Percentiles rank a stretch among this genome's conserved stretches.
These are phyloP conservation scores for Solanum lignicaule DNA, from an alignment of 257 asterid species.

Conservation along the genomic window DNA sequence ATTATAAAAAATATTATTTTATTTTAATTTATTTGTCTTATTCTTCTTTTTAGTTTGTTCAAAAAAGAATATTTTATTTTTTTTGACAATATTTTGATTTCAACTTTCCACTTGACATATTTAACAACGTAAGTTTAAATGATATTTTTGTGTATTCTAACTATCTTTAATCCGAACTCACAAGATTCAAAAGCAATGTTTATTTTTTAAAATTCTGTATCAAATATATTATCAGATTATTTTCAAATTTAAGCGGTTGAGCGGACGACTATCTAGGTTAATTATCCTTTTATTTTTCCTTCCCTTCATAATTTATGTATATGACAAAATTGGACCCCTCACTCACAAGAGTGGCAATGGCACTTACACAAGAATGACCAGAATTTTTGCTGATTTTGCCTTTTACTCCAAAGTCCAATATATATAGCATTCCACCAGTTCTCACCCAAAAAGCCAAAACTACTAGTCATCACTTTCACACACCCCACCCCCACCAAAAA, in stretches of 20 bases:
- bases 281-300: neutral
- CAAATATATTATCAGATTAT: neutral
- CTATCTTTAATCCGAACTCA: neutral
- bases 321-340: neutral
- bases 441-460: neutral
- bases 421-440: neutral
- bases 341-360: neutral
- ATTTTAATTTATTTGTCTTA: neutral
- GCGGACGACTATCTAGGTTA: neutral
- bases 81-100: neutral
- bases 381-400: neutral
- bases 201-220: neutral
- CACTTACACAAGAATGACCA: neutral
- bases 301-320: neutral
- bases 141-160: too few relatives aligned
- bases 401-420: neutral
- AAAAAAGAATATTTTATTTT: neutral
- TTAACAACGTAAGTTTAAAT: too few relatives aligned
- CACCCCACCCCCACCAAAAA: neutral
- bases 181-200: fast-evolving
- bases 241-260: neutral
- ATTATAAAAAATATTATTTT: neutral
- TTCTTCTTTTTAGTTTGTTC: neutral
- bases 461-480: neutral
- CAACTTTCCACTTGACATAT: neutral